Base-by-base conservation (phyloP, 2,329 filamentous ascomycete species). In the Annulohypoxylon truncatum region DNA sequence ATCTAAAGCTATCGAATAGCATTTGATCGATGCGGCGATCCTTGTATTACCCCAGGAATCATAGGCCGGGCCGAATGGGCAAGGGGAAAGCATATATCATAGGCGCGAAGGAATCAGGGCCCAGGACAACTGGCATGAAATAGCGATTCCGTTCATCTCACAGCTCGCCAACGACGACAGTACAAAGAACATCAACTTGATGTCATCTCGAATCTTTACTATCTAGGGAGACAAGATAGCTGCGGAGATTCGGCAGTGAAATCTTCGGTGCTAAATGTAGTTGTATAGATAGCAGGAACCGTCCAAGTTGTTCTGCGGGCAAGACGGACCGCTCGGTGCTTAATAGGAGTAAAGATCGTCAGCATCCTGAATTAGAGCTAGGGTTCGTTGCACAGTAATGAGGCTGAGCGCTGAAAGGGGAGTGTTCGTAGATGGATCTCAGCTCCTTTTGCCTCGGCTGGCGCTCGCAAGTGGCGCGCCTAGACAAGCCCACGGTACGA, bases 21-120 rank as follows among this genome's bases (percentile, higher is more conserved):
- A 50, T 59, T 42, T 38, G 56, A 57, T 51, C 64, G 48, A 58
- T 55, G 60, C 61, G 46, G 38, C 22, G 38, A 61, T 61, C 64
- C 66, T 65, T 69, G 69, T 72, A 63, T 61, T 69, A 73, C 72
- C 70, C 68, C 71, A 66, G 70, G 68, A 55, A 62, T 59, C 55
- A 33, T 42, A 71, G 66, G 61, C 67, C 72, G 71, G 72, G 38
- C 71, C 72, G 71, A 73, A 73, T 72, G 55, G n/a, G 10, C 13
- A 26, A 64, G 52, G 58, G 58, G 58, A 54, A 54, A 29, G 51
- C n/a, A 52, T 60, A 24, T 24, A 18, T 62, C 12, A 22, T 50
- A 54, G 50, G 59, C 51, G 55, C 44, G 35, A 57, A 22, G 46
- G 50, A 22, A 44, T 44, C 51, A 53, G 57, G 57, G 57, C 40